phyloP scores from a whole-genome alignment of 345 rosid genomes.

The Populus ilicifolia region DNA sequence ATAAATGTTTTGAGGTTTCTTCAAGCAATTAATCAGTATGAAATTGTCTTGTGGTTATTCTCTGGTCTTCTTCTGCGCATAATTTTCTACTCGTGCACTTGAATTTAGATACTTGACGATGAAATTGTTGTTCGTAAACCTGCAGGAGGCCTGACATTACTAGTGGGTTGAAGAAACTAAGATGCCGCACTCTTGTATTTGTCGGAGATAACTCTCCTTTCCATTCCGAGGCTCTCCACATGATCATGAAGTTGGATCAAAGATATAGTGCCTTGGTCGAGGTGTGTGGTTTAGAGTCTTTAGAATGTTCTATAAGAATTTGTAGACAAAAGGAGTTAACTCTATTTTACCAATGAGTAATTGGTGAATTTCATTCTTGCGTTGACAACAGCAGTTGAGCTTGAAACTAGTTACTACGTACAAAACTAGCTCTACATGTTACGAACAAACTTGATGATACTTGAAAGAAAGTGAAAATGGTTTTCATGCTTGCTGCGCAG shows the following conservation, averaged over 20 bases:
- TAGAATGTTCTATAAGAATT: background rate
- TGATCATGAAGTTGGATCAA: constrained; percentile 78
- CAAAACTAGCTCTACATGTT: background rate
- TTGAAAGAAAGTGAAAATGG: background rate
- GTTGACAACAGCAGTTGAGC: background rate
- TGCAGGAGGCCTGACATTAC: constrained; percentile 85
- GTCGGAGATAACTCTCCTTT: constrained; percentile 86
- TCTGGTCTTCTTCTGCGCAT: background rate
- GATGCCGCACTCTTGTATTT: constrained; percentile 77
- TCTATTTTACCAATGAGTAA: background rate
- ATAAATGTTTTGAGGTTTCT: constrained; percentile 24
- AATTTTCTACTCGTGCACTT: no score
- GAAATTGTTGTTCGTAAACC: background rate
- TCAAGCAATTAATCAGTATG: constrained; percentile 22
- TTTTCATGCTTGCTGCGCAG: constrained; percentile 3
- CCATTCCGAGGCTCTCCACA: constrained; percentile 75
- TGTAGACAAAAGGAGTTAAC: background rate
- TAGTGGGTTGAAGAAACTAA: constrained; percentile 65
- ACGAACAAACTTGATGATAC: background rate
- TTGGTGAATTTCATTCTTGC: background rate
- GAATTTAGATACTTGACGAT: background rate
- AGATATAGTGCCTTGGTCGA: constrained; percentile 85
- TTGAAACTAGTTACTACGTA: background rate
- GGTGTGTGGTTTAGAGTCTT: constrained; percentile 31
- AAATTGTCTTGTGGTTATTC: background rate